Evolutionary conservation across 768 basidiomycete genomes (phyloP).

Genomic region (Pleurotus citrinopileatus): DNA sequence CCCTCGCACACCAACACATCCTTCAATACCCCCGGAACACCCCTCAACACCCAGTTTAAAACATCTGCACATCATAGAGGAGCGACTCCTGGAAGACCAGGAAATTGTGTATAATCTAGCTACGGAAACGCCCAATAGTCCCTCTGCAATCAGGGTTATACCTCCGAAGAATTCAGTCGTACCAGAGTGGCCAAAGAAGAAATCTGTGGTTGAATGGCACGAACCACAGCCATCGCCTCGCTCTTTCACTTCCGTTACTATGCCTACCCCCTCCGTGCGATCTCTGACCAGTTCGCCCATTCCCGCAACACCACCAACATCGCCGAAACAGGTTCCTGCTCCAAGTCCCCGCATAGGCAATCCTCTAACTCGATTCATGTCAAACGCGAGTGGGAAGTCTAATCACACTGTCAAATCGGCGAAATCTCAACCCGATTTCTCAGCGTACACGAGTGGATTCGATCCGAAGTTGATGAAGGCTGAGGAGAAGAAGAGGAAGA

Average conservation of each 20-base stretch:
- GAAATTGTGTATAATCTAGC: conserved; percentile 8
- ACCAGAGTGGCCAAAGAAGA: conserved; percentile 27
- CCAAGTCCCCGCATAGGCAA: conserved; percentile 15
- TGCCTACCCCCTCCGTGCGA: not conserved
- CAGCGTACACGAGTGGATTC: conserved; percentile 9
- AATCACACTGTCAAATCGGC: conserved; percentile 8
- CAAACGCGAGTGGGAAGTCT: conserved; percentile 16
- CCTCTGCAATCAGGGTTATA: conserved; percentile 14
- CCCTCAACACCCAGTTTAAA: conserved; percentile 19
- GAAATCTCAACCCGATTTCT: conserved; percentile 19
- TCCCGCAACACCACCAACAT: not conserved
- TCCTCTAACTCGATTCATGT: conserved; percentile 22
- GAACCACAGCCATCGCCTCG: not conserved
- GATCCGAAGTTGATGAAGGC: conserved; percentile 43
- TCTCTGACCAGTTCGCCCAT: not conserved
- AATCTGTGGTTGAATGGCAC: conserved; percentile 19
- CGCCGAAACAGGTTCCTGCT: conserved; percentile 7
- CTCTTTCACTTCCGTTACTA: not conserved
- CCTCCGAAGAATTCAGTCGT: conserved; percentile 13
- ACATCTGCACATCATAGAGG: conserved; percentile 37
- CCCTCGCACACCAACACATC: conserved; percentile 16
- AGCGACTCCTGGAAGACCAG: conserved; percentile 23
- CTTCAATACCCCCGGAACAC: conserved; percentile 28
- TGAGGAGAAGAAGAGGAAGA: conserved; percentile 39
- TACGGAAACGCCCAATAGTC: conserved; percentile 4